phyloP scores from a whole-genome alignment of 1,139 yeast species.

The Cylindricascospora bacillispora region DNA sequence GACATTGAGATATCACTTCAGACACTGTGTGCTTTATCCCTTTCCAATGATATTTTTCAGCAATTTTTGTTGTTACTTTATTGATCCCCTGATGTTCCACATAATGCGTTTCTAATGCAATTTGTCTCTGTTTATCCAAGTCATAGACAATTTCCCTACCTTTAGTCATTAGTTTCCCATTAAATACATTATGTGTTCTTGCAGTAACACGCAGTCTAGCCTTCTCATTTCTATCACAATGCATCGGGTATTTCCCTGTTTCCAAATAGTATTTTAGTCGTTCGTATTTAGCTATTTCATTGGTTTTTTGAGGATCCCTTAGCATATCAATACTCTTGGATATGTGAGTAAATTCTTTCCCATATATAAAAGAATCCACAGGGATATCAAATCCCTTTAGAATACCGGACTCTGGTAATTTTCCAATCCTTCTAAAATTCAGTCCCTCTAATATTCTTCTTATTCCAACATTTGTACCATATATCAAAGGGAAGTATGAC shows the following conservation, averaged over 20 bases:
- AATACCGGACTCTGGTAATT: constrained; percentile 74
- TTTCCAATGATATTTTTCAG: constrained; percentile 83
- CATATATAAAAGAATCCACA: constrained; percentile 71
- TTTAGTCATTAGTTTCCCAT: constrained; percentile 64
- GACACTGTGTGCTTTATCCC: constrained; percentile 82
- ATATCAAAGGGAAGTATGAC: constrained; percentile 72
- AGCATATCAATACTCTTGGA: constrained; percentile 22
- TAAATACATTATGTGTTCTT: constrained; percentile 56
- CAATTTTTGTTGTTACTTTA: constrained; percentile 64
- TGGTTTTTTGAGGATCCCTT: constrained; percentile 18
- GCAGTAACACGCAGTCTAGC: constrained; percentile 74
- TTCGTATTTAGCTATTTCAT: constrained; percentile 39
- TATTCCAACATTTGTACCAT: constrained; percentile 79
- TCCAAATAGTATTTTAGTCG: constrained; percentile 66
- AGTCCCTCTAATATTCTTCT: constrained; percentile 68
- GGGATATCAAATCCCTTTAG: constrained; percentile 73
- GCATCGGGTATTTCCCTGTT: constrained; percentile 77
- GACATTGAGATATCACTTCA: constrained; percentile 64
- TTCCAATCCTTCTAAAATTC: constrained; percentile 66
- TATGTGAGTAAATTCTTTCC: constrained; percentile 33
- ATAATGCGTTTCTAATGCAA: constrained; percentile 60
- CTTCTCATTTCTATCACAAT: constrained; percentile 72
- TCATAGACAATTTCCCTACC: constrained; percentile 76
- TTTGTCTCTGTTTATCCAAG: constrained; percentile 57
- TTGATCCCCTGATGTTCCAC: constrained; percentile 81